Base-by-base conservation (phyloP, 139 green algal genomes). In the Spirogloea muscicola region DNA sequence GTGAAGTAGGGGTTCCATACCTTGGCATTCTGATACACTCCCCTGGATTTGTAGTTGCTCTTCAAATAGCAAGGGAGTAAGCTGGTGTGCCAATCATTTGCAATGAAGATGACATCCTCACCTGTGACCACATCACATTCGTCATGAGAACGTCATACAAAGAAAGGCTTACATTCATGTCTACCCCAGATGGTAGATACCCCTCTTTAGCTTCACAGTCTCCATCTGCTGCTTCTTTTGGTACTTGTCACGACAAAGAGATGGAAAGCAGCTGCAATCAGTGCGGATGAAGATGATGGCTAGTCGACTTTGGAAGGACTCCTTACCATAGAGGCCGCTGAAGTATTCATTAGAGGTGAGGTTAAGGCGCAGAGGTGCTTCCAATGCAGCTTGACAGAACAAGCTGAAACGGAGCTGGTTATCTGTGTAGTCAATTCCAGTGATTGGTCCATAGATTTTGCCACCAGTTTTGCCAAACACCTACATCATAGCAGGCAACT, bases 401-500 rank as follows among this genome's bases (percentile, higher is more conserved):
- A 99, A 79, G n/a, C 78, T 59, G 79, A 99, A 99, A 39, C 94
- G 90, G 84, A 90, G 88, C 84, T 93, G 91, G 87, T 98, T 99
- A 87, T 99, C 94, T 1, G 86, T 65, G 80, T 90, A 99, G 82
- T 99, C 94, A 13, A 86, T 83, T 13, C 94, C 94, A 3, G 88
- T 91, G 57, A 87, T 88, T 27, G 88, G 49, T 33, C 94, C 94
- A 80, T 99, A 99, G 52, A 99, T 88, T 88, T 97, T 97, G 87
- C 80, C 85, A 43, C 93, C 93, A 34, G 94, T 98, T 79, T 94
- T 93, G 41, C 70, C 70, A 31, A 48, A 79, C 16, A 79, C 70
- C 64, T 74, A 42, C 49, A 73, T 41, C n/a, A n/a, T n/a, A n/a
- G n/a, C n/a, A n/a, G n/a, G n/a, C n/a, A n/a, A n/a, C n/a, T n/a